Base-by-base conservation (phyloP, 2,329 filamentous ascomycete species). In the Colletotrichum truncatum region DNA sequence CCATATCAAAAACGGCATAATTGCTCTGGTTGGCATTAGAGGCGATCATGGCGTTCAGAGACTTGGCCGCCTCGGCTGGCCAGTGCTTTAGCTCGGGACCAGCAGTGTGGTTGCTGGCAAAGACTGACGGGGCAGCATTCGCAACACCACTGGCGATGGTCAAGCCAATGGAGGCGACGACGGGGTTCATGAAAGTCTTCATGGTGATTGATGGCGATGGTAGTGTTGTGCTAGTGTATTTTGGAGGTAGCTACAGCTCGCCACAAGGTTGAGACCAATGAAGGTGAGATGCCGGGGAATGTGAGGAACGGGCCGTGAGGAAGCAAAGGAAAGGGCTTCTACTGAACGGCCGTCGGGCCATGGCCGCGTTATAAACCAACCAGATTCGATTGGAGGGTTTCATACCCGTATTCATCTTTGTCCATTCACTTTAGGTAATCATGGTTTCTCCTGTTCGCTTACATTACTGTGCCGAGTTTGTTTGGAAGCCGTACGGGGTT, bases 1-100 rank as follows among this genome's bases (percentile, higher is more conserved):
- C 80, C 80, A 82, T 81, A 71, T 82, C 78, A 46, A 81, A 81
- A 23, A 78, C 73, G 11, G 79, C 78, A 45, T 78, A 81, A 54
- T 74, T 73, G 23, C 76, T 76, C 46, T 72, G 67, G 72, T 80
- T 71, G 21, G 77, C 77, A 58, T 81, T 80, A 55, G 69, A 69
- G 1, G 71, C 68, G 57, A 81, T 80, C 78, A 81, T 79, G 32
- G 68, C 68, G 59, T 77, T 72, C 49, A 81, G 72, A 3, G 74
- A 70, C 23, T 70, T 70, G 4, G 78, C 79, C 0, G 78, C 78
- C 6, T 70, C 67, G 5, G 68, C 53, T 6, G 78, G 78, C 79
- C 78, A 81, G 67, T 80, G 78, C 38, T 58, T 66, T 23, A 71
- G 45, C 25, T 67, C 53, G 28, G 69, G 69, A 8, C 70, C 70